These are phyloP conservation scores for Ormosia emarginata DNA, from an alignment of 306 rosid genomes.

Conservation along the genomic window DNA sequence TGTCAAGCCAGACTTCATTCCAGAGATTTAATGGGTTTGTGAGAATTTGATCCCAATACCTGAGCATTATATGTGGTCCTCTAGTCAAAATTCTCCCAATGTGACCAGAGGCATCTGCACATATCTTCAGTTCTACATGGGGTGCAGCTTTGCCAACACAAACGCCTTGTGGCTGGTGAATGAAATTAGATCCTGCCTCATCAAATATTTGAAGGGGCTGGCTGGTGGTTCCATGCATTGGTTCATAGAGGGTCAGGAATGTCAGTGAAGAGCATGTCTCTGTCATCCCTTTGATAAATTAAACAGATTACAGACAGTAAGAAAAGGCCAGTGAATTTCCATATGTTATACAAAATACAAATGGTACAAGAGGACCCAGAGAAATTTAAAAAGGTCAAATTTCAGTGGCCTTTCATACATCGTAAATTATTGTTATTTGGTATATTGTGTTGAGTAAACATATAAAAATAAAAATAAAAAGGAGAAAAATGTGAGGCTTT, in stretches of 20 bases:
- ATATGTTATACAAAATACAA: background rate
- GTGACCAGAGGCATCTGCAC: constrained; percentile 36
- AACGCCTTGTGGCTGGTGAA: constrained; percentile 56
- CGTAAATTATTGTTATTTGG: background rate
- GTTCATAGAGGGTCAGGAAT: constrained; percentile 60
- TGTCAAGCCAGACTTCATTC: constrained; percentile 72
- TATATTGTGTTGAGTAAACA: background rate
- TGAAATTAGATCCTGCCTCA: constrained; percentile 20
- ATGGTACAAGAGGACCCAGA: background rate
- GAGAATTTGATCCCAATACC: constrained; percentile 65
- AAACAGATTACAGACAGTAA: constrained; percentile 18
- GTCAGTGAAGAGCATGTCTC: constrained; percentile 87
- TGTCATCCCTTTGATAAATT: constrained; percentile 67
- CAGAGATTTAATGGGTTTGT: constrained; percentile 28
- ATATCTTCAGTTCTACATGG: constrained; percentile 72
- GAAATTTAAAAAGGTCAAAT: background rate
- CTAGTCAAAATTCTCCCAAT: constrained; percentile 80
- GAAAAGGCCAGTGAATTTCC: constrained; percentile 11
- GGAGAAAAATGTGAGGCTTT: background rate
- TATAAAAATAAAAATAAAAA: background rate
- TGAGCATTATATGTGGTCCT: constrained; percentile 89
- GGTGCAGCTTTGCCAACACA: constrained; percentile 97
- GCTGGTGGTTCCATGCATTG: constrained; percentile 29
- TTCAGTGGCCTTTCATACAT: background rate
- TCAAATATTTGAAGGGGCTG: constrained; percentile 13